Conservation (phyloP, 306 rosid species). For the Carpinus fangiana region DNA sequence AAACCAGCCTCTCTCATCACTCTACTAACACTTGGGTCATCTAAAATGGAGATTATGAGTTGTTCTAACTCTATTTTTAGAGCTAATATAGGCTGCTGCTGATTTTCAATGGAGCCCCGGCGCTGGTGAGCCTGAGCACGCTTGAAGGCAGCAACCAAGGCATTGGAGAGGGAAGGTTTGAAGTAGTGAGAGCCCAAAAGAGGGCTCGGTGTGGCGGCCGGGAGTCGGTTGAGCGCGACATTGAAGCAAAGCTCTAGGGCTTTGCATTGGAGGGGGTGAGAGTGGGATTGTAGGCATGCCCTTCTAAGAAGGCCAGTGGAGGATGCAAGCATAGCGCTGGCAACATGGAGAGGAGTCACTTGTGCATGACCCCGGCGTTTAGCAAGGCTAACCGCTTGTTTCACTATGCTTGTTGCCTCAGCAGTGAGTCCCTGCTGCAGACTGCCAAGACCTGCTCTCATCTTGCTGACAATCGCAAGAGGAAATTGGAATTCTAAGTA, state of each 20-base stretch:
- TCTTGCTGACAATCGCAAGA: constrained; percentile 9
- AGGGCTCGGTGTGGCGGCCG: constrained; percentile 66
- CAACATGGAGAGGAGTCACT: constrained; percentile 95
- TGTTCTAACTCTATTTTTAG: constrained; percentile 81
- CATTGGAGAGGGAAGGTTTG: constrained; percentile 76
- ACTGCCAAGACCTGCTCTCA: constrained; percentile 83
- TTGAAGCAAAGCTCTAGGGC: constrained; percentile 94
- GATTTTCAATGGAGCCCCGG: constrained; percentile 82
- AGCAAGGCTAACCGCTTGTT: constrained; percentile 72
- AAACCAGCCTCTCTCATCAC: constrained; percentile 98
- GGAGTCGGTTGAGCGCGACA: constrained; percentile 87
- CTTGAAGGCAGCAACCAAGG: constrained; percentile 87
- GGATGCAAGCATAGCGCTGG: constrained; percentile 81
- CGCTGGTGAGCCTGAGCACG: constrained; percentile 94
- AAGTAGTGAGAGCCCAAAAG: constrained; percentile 66
- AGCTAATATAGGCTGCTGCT: constrained; percentile 78
- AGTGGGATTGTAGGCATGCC: constrained; percentile 82
- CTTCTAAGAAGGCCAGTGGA: constrained; percentile 66
- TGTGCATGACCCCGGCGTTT: constrained; percentile 85
- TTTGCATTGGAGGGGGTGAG: constrained; percentile 92
- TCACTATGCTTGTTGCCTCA: constrained; percentile 66
- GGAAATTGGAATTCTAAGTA: too few relatives aligned
- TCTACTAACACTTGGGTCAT: constrained; percentile 92
- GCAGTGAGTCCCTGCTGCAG: constrained; percentile 73
- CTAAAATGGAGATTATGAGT: constrained; percentile 76